Base-by-base conservation (phyloP, 768 basidiomycete species). In the Hygrophoropsis aurantiaca region DNA sequence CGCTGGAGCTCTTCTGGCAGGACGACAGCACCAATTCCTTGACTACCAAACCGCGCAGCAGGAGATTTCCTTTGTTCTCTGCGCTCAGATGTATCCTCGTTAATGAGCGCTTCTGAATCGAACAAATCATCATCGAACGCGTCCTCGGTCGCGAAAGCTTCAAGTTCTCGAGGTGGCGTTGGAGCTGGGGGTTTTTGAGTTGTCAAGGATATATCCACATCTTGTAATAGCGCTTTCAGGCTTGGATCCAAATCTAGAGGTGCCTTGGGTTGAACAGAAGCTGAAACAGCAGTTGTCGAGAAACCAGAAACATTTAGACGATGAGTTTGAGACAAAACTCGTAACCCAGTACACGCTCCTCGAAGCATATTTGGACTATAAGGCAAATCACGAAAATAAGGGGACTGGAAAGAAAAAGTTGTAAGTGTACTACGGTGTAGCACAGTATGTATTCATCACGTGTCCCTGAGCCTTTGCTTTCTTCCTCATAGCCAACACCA, bases 1-100 rank as follows among this genome's bases (percentile, higher is more conserved):
- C 72, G 71, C 53, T 84, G 78, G 35, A 97, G 72, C 63, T 93
- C 85, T 8, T 75, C 64, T 0, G 94, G 86, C 11, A 97, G 58
- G 11, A 85, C 69, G 7, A 93, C 81, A 36, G 83, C 70, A 8
- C 90, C 89, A 40, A 90, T 75, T 35, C 77, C 70, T 47, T 82
- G 74, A 55, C 87, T 85, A 15, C 93, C 94, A 62, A 89, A 89
- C 19, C 73, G 70, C 16, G 92, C 91, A 18, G 90, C 91, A 35
- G 90, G 87, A 20, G 90, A 91, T 60, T 87, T 87, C 42, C 80
- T 71, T 36, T 63, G 78, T 60, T 54, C 72, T 54, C 52, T 58
- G 24, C 44, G 58, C 35, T 52, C 58, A 25, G 48, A 47, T 45
- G 43, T 57, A 7, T 30, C 27, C 8, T 68, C 59, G 20, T 64